Evolutionary conservation across 192 early-diverging fungal species (phyloP), one percentile per base, ranked within the genome.

Genomic region (Coemansia sp.): DNA sequence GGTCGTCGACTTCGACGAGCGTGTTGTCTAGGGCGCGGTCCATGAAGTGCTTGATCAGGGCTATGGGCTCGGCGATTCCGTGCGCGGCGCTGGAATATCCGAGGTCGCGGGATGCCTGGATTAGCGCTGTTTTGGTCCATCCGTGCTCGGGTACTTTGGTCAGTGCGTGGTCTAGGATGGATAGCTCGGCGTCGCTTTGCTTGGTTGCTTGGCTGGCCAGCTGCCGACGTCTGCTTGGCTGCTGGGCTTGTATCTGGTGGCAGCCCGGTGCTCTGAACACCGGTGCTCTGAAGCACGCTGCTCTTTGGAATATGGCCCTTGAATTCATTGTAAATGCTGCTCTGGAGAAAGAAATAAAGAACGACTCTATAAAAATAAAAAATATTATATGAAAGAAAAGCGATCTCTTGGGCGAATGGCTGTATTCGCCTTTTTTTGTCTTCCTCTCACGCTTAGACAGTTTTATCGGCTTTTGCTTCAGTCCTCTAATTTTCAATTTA

Each of bases 21-120:
- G 90, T 84, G 4, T 85, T 69, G 55, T 77, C 69, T 6, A 87
- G 80, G 11, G 85, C 83, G 18, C 87, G 83, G 58, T 85, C 67
- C 68, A 97, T 71, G 64, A 93, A 93, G 64, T 87, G 86, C 25
- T 86, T 83, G 30, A 95, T 82, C 48, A 97, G 69, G 18, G 88
- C 87, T 6, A 87, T 71, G 16, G 82, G 82, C 6, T 91, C 75
- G 45, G 85, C 86, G 28, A 92, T 67, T 13, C 90, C 89, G 48
- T 91, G 90, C 8, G 85, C 78, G 50, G 89, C 84, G 4, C 85
- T 67, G 16, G 91, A 86, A 60, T 87, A 88, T 25, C 90, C 92
- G 29, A 91, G 74, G 10, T 78, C 78, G 29, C 76, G 69, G 58
- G 89, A 85, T 13, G 86, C 93, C 10, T 78, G 81, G 6, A 67